phyloP scores from a whole-genome alignment of 495 filamentous ascomycete genomes.

The Parathielavia appendiculata region DNA sequence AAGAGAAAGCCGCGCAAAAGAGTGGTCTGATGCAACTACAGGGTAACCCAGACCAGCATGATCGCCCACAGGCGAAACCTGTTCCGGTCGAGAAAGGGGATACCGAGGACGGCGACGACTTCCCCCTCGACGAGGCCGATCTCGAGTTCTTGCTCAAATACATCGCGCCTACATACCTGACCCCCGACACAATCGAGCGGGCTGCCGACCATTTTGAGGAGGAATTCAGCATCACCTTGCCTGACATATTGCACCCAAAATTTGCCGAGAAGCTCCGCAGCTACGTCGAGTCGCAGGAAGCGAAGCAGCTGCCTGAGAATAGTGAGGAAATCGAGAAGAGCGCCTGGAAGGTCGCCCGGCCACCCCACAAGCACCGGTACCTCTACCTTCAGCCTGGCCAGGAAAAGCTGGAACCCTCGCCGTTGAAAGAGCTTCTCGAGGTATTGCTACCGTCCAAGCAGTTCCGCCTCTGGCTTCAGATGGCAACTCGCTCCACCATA shows the following conservation, averaged over 20 bases:
- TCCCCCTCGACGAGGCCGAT: slow-evolving; percentile 60
- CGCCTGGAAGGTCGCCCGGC: slow-evolving; percentile 70
- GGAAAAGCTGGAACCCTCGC: slow-evolving; percentile 37
- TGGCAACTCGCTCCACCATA: slow-evolving; percentile 67
- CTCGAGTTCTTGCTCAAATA: slow-evolving; percentile 84
- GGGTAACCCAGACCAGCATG: slow-evolving; percentile 81
- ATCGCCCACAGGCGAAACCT: slow-evolving; percentile 65
- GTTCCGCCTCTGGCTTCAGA: slow-evolving; percentile 85
- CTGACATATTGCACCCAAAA: slow-evolving; percentile 68
- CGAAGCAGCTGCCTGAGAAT: slow-evolving; percentile 38
- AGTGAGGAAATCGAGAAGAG: slow-evolving; percentile 55
- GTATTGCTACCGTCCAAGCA: slow-evolving; percentile 73
- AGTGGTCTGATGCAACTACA: slow-evolving; percentile 89
- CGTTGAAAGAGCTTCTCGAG: slow-evolving; percentile 69
- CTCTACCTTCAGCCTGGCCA: slow-evolving; percentile 61
- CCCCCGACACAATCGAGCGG: slow-evolving; percentile 82
- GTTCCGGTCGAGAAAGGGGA: slow-evolving; percentile 46
- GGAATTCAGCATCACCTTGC: slow-evolving; percentile 73
- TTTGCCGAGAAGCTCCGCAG: slow-evolving; percentile 63
- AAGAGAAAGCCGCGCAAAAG: slow-evolving; percentile 78
- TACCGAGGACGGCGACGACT: slow-evolving; percentile 46
- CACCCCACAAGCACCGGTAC: slow-evolving; percentile 94
- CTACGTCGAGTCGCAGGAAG: slow-evolving; percentile 64
- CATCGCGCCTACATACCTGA: slow-evolving; percentile 85
- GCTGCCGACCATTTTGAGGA: slow-evolving; percentile 73